Evolutionary conservation across 106 monocot species (phyloP).

Genomic region (Platanthera zijinensis): DNA sequence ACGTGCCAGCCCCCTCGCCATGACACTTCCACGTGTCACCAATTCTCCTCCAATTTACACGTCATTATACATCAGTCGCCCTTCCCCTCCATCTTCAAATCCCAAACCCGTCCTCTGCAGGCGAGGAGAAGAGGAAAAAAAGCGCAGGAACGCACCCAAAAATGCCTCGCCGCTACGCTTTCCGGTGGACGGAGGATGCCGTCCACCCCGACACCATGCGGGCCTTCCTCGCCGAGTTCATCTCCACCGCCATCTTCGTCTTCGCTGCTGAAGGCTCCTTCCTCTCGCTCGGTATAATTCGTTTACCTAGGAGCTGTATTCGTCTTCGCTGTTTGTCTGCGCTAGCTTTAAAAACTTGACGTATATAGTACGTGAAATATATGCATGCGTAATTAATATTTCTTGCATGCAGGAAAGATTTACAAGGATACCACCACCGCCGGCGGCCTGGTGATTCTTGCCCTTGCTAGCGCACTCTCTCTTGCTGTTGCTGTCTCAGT

Average conservation of each 20-base stretch:
- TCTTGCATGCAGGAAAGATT: conserved; percentile 32
- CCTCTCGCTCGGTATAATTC: conserved; percentile 41
- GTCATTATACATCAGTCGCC: not conserved
- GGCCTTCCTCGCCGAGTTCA: conserved; percentile 50
- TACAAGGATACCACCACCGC: conserved; percentile 32
- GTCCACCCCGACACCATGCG: conserved; percentile 46
- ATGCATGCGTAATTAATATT: conserved; percentile 7
- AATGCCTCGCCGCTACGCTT: conserved; percentile 28
- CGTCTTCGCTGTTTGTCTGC: too few relatives aligned
- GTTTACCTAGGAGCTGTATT: not conserved
- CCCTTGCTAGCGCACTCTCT: conserved; percentile 50
- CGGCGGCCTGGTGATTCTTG: conserved; percentile 33
- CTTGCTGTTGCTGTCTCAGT: conserved; percentile 38
- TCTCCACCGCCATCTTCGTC: conserved; percentile 63
- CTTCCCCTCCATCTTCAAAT: not conserved
- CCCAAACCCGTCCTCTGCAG: not conserved
- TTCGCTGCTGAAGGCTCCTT: conserved; percentile 66
- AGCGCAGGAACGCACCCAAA: conserved; percentile 5
- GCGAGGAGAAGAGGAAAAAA: not conserved
- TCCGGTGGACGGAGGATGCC: conserved; percentile 45
- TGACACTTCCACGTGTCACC: conserved; percentile 8
- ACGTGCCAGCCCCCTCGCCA: conserved; percentile 3
- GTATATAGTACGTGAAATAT: not conserved
- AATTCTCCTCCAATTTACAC: not conserved
- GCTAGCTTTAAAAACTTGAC: too few relatives aligned